Evolutionary conservation across 2,329 filamentous ascomycete species (phyloP).

Genomic region (Magnaporthiopsis rhizophila): DNA sequence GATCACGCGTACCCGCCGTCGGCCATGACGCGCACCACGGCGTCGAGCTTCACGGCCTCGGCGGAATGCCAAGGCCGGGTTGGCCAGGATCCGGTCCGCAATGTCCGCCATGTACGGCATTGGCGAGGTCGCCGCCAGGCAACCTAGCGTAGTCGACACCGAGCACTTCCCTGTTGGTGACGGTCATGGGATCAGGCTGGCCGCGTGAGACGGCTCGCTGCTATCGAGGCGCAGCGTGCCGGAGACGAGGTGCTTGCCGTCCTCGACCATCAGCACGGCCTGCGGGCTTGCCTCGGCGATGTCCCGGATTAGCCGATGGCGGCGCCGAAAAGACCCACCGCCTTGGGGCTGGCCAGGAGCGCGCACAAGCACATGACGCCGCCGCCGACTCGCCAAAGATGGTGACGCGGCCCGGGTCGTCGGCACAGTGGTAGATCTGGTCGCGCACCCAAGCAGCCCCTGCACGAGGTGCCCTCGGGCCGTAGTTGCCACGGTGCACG

Average conservation of each 20-base stretch:
- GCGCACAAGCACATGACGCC: conserved; percentile 18
- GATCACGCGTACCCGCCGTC: conserved; percentile 26
- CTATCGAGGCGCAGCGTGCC: conserved; percentile 21
- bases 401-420: conserved; percentile 24
- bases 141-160: conserved; percentile 11
- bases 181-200: conserved; percentile 25
- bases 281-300: not conserved
- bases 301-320: conserved; percentile 21
- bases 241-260: conserved; percentile 21
- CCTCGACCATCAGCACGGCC: conserved; percentile 16
- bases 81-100: not conserved
- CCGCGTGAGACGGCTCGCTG: conserved; percentile 12
- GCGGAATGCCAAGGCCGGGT: conserved; percentile 11
- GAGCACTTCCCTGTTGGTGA: conserved; percentile 26
- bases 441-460: conserved; percentile 31
- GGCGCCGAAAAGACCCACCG: conserved; percentile 20
- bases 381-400: conserved; percentile 26
- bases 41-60: conserved; percentile 22
- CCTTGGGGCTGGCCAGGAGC: conserved; percentile 19
- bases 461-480: conserved; percentile 28
- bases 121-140: not conserved
- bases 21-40: conserved; percentile 22
- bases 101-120: not conserved
- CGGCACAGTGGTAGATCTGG: conserved; percentile 25
- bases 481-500: conserved; percentile 32